Base-by-base conservation (phyloP, 208 protist genomes). In the Trypanosoma conorhini region DNA sequence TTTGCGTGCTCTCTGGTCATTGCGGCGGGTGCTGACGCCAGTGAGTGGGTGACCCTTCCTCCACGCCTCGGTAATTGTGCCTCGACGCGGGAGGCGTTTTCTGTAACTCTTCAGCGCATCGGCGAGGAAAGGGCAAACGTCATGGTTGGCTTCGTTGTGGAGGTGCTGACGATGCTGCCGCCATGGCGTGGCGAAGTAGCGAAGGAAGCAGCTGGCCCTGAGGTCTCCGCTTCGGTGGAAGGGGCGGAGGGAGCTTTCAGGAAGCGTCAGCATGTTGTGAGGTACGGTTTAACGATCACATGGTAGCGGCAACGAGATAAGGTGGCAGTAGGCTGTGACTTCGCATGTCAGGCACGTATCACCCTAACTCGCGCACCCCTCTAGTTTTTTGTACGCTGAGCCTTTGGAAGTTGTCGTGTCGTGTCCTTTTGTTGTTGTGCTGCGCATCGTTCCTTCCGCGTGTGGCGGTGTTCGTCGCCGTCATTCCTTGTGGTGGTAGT, bases 111-210 rank as follows among this genome's bases (percentile, higher is more conserved):
- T 19, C n/a, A 38, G n/a, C 50, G 60, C 40, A 67, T 3, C 30
- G 8, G 21, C 35, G 54, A 12, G 19, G 38, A 62, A 28, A 38
- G 22, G 22, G 60, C 35, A 31, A 28, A 48, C 3, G 68, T 62
- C 21, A 74, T 74, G 68, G 60, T 74, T 65, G 68, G 60, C 1
- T 61, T 74, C 26, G n/a, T 52, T 22, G 13, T 74, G 33, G 68
- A 74, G 50, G 68, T 67, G 26, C 0, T 59, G 28, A 74, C 50
- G 28, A 17, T 50, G 40, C 40, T 67, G 30, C 68, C 68, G 1
- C 7, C 60, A 3, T 74, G 21, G 56, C 0, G 7, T 38, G 52
- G 13, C 21, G 48, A 46, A 15, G 19, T 22, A 1, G 33, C 21
- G 24, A 13, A 35, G 21, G 17, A n/a, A 54, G 12, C 50, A 9